These are phyloP conservation scores for Podospora comata DNA, from an alignment of 495 filamentous ascomycete species.

Conservation along the genomic window DNA sequence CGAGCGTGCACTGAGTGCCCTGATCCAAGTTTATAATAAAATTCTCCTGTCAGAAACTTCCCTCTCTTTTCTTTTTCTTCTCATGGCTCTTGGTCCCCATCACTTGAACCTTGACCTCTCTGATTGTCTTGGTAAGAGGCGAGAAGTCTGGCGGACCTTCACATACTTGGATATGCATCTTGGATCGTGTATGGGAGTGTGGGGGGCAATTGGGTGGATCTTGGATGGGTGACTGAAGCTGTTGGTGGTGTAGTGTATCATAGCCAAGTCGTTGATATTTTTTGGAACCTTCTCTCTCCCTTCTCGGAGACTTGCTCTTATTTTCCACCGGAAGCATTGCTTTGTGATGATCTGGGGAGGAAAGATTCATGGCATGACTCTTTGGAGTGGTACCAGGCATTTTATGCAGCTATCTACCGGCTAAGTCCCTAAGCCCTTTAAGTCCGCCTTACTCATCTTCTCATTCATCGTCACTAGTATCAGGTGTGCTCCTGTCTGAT, in stretches of 20 bases:
- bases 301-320: background rate
- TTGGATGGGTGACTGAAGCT: background rate
- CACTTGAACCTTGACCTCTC: background rate
- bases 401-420: no score
- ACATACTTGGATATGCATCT: background rate
- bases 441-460: no score
- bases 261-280: background rate
- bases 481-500: no score
- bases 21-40: background rate
- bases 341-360: background rate
- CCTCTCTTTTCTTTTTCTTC: background rate
- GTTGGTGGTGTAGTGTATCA: background rate
- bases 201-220: background rate
- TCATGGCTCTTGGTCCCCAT: background rate
- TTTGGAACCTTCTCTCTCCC: background rate
- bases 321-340: background rate
- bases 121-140: background rate
- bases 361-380: background rate
- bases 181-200: background rate
- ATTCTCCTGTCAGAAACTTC: background rate
- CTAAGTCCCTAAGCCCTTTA: no score
- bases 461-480: no score
- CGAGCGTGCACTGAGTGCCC: background rate
- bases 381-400: no score
- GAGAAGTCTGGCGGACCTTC: background rate